Evolutionary conservation across 352 stramenopile species (phyloP), one percentile per base, ranked within the genome.

Genomic region (Phytophthora pseudosyringae): DNA sequence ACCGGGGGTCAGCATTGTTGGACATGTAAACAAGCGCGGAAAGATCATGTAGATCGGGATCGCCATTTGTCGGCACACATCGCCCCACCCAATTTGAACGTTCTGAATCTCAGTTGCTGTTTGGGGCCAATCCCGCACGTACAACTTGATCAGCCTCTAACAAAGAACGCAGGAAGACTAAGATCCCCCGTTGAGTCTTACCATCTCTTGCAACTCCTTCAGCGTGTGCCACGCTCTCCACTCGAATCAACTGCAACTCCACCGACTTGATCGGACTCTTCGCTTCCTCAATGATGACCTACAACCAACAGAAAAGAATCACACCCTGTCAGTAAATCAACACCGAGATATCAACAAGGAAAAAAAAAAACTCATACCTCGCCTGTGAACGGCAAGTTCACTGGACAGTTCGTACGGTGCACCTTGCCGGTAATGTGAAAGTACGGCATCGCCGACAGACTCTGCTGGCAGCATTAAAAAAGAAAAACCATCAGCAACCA

Each of bases 21-120:
- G 92, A 52, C 91, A 98, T 0, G 92, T 97, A 60, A 98, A 97
- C 18, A 97, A 76, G 4, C 93, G 80, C 0, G 94, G 94, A 46
- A 98, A 96, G 52, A 98, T 93, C 90, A 98, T 98, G 82, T 98
- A 97, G 59, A 98, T 96, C 5, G 94, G 94, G 45, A 98, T 97
- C 25, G 81, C 75, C 46, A 98, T 80, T 75, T 95, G 82, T 6
- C 88, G 78, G 49, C 84, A 95, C 11, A 97, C 86, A 46, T 98
- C 91, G 4, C 94, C 94, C 73, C 90, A 94, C 18, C 89, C 94
- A 54, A 98, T 95, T 64, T 98, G 93, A 28, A 98, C 87, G 71
- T 96, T 98, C 57, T 98, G 93, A 57, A 98, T 97, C 74, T 98
- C 94, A 4, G 94, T 98, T 18, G 93, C 90, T 95, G 45, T 61